Percentiles rank a stretch among this genome's conserved stretches.
These are phyloP conservation scores for Rutstroemia sp. DNA, from an alignment of 2,329 filamentous ascomycete genomes.

Conservation along the genomic window DNA sequence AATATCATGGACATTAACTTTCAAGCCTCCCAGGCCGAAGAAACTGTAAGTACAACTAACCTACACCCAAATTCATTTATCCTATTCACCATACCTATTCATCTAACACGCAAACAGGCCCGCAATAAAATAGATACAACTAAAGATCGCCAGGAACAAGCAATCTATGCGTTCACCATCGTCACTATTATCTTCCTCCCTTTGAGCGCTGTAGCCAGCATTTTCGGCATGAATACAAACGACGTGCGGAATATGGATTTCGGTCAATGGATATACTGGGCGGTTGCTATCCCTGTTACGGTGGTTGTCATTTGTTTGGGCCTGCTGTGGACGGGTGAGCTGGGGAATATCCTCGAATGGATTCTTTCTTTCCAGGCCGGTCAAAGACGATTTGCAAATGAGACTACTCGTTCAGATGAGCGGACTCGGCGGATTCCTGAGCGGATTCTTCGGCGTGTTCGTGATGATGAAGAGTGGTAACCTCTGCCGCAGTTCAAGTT, in stretches of 20 bases:
- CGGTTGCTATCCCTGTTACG: constrained; percentile 25
- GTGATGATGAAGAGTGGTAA: too few relatives aligned
- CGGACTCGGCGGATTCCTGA: too few relatives aligned
- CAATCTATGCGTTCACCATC: constrained; percentile 29
- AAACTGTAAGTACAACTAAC: neutral
- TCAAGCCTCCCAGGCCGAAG: too few relatives aligned
- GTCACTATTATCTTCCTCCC: constrained; percentile 31
- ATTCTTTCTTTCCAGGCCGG: too few relatives aligned
- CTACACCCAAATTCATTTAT: neutral
- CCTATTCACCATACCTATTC: neutral
- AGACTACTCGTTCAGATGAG: too few relatives aligned
- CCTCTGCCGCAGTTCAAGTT: too few relatives aligned
- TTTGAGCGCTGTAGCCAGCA: constrained; percentile 25
- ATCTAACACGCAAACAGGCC: neutral
- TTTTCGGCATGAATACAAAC: constrained; percentile 30
- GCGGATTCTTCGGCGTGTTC: too few relatives aligned
- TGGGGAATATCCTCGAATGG: neutral
- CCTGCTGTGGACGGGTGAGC: constrained; percentile 19
- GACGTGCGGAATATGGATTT: constrained; percentile 26
- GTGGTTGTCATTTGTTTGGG: constrained; percentile 20
- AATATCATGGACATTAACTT: too few relatives aligned
- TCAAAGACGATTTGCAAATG: too few relatives aligned
- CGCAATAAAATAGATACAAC: constrained; percentile 18
- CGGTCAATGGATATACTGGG: constrained; percentile 29
- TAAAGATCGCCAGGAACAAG: constrained; percentile 25